phyloP scores from a whole-genome alignment of 257 asterid species.

The Solanum sitiens region DNA sequence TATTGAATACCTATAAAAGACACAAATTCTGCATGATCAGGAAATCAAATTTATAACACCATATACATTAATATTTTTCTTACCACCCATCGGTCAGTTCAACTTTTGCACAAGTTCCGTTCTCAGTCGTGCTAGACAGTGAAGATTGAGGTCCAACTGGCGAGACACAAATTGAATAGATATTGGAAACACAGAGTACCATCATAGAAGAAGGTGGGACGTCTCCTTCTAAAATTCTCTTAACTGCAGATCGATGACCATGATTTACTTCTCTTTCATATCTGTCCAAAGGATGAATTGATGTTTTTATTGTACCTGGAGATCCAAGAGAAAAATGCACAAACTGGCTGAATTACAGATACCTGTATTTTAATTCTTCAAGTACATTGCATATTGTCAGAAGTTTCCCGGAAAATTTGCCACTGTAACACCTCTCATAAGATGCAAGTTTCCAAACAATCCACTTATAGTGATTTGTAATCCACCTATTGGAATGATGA shows the following conservation, averaged over 20 bases:
- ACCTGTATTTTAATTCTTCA: slow-evolving; percentile 87
- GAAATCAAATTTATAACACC: background rate
- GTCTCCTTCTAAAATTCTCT: slow-evolving; percentile 83
- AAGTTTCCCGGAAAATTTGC: slow-evolving; percentile 56
- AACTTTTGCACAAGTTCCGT: slow-evolving; percentile 32
- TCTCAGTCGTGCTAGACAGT: slow-evolving; percentile 17
- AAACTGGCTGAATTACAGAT: slow-evolving; percentile 1
- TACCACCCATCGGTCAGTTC: slow-evolving; percentile 98
- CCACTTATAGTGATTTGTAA: slow-evolving; percentile 86
- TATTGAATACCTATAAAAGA: slow-evolving; percentile 59
- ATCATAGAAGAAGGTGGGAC: slow-evolving; percentile 67
- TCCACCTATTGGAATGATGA: slow-evolving; percentile 52
- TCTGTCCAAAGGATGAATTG: slow-evolving; percentile 25
- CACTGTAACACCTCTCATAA: slow-evolving; percentile 78
- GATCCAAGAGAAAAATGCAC: background rate
- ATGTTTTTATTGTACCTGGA: slow-evolving; percentile 4
- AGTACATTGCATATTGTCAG: slow-evolving; percentile 66
- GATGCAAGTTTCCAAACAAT: slow-evolving; percentile 92
- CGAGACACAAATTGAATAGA: slow-evolving; percentile 25
- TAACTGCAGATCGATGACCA: slow-evolving; percentile 89
- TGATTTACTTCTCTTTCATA: slow-evolving; percentile 90
- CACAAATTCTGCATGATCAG: slow-evolving; percentile 5
- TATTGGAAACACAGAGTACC: slow-evolving; percentile 81
- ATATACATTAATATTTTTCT: slow-evolving; percentile 17
- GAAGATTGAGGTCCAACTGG: slow-evolving; percentile 25